Base-by-base conservation (phyloP, 306 rosid genomes). In the Glycyrrhiza uralensis region DNA sequence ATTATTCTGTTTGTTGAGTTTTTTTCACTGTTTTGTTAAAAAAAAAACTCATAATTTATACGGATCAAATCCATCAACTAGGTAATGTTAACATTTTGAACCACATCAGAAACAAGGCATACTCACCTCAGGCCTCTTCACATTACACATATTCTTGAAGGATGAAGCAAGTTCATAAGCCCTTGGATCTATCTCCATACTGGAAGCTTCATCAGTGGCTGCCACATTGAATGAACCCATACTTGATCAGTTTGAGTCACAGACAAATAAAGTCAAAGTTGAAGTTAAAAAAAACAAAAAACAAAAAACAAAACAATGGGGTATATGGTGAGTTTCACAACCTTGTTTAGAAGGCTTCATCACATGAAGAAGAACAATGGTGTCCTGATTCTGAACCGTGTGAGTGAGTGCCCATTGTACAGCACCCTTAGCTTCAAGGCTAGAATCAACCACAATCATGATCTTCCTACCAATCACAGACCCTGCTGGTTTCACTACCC, bases 331-430 rank as follows among this genome's bases (percentile, higher is more conserved):
- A 67, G 32, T 17, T 56, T 44, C 54, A 15, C 39, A 38, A 93
- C 96, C 98, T 89, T 83, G 89, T 69, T 66, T 83, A 23, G 89
- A 82, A 55, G 92, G 80, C 67, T 82, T 94, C 36, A 68, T 87
- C 1, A 94, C 93, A 82, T 84, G 89, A 47, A 91, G 96, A 61
- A 91, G 96, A 72, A 89, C 55, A 11, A 94, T 57, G 11, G 69
- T 76, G 59, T 94, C 99, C 44, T 94, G 95, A 80, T 60, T 87
- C 81, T 87, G 96, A 69, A 91, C 82, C 7, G 96, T 83, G 72
- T 94, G 95, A 75, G 99, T 83, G 26, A 91, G 89, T 23, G 95
- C 96, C 99, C 96, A 91, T 75, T 94, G 97, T 17, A 94, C 76
- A 51, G 96, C 97, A 49, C 85, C 83, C 8, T 91, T 90, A 12